Evolutionary conservation across 1,284 basidiomycete genomes (phyloP), one percentile per base, ranked within the genome.

Genomic region (Tremellales sp.): DNA sequence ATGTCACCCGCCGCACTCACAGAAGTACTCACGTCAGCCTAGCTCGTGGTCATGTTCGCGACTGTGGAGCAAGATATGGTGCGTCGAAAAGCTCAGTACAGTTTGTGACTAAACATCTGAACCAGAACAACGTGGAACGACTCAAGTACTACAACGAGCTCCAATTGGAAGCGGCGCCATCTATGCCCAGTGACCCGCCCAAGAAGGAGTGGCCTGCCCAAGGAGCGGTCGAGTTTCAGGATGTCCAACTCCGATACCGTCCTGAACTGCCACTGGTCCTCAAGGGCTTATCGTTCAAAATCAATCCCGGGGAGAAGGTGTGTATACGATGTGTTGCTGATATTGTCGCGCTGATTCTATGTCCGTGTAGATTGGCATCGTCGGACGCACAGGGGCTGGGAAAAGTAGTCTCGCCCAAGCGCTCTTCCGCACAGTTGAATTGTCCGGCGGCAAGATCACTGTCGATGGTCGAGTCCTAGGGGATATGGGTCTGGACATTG

Each of bases 371-470:
- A n/a, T n/a, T n/a, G n/a, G 85, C 5, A 79, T 87, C 45, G 82
- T 86, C 10, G 84, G 84, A 12, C 70, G 83, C 18, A 85, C 82
- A 1, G 84, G 83, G 10, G 82, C 84, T 35, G 81, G 79, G 67
- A 63, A 67, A 62, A 58, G 54, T 14, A 57, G 83, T 4, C 69
- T 89, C 8, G 71, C 87, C 34, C 84, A 70, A 43, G 71, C 71
- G 0, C 74, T 90, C 5, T 82, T 89, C 68, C 82, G 85, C 10
- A 80, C 82, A 39, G 81, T 85, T 24, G 84, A 87, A 66, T n/a
- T 58, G 1, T 29, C 18, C 6, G 66, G 70, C 0, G 87, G 87
- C 0, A 65, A 59, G 14, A 83, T 91, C 50, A 70, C 75, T 27
- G 83, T 91, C 43, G 87, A 90, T 61, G 83, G 65, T 2, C 27